Evolutionary conservation across 768 basidiomycete genomes (phyloP).

Genomic region (Lactifluus subvellereus): DNA sequence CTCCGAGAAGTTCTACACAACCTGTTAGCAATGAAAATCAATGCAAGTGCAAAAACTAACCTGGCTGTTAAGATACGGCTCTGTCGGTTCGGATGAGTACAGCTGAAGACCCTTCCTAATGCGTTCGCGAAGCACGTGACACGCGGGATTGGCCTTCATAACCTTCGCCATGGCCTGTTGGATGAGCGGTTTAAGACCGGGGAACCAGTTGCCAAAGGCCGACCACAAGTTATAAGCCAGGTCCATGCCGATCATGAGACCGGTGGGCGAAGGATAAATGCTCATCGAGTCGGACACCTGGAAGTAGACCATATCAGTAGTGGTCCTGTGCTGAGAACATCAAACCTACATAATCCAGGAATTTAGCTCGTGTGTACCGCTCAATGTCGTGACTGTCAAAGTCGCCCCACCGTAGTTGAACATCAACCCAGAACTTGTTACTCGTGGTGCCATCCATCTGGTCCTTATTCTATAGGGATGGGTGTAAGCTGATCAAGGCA

Average conservation of each 20-base stretch:
- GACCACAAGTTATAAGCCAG: constrained; percentile 98
- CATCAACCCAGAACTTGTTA: constrained; percentile 98
- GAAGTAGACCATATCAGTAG: not conserved
- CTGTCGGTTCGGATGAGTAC: constrained; percentile 98
- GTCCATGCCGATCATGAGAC: constrained; percentile 99
- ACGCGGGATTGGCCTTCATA: constrained; percentile 99
- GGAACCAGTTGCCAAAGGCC: constrained; percentile 99
- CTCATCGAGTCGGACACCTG: constrained; percentile 95
- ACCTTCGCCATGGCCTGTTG: constrained; percentile 99
- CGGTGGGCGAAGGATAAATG: constrained; percentile 98
- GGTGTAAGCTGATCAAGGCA: constrained; percentile 13
- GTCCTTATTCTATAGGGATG: constrained; percentile 67
- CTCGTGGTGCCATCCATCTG: constrained; percentile 96
- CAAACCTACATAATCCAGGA: constrained; percentile 84
- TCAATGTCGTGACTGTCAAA: constrained; percentile 99
- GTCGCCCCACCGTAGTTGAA: constrained; percentile 95
- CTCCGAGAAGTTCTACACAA: constrained; percentile 76
- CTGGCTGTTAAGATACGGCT: constrained; percentile 98
- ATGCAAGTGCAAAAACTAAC: constrained; percentile 29
- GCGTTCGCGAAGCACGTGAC: constrained; percentile 95
- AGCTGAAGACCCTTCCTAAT: constrained; percentile 97
- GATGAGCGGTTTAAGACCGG: constrained; percentile 94
- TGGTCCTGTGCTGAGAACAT: not conserved
- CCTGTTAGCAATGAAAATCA: constrained; percentile 10
- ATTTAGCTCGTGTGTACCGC: constrained; percentile 97